Evolutionary conservation across 768 basidiomycete species (phyloP), one percentile per base, ranked within the genome.

Genomic region (Tricholoma sp.): DNA sequence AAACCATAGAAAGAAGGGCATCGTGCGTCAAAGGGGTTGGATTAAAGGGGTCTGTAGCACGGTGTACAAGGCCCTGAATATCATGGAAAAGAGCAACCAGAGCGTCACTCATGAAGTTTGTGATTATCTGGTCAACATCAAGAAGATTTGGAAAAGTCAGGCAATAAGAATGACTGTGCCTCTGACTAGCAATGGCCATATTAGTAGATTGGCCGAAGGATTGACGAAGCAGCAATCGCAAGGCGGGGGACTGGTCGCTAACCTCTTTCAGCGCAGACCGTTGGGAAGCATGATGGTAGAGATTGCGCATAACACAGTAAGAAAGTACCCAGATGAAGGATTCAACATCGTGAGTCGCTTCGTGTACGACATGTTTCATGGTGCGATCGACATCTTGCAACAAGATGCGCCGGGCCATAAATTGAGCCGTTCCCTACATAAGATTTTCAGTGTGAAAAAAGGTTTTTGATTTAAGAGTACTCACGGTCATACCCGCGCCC

Each of bases 271-370:
- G 49, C 31, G 49, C 49, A 17, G 49, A 50, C 33, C 15, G 28
- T 8, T n/a, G 8, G 29, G 49, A 50, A 50, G 32, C 32, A 5
- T 10, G 32, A 33, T 33, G 32, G 32, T 33, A 33, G 32, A 52
- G 31, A 18, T 24, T 52, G 34, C 28, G 32, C 32, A 33, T 33
- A 31, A 54, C 53, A 20, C 31, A n/a, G 44, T 54, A 54, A 1
- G 41, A 15, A 4, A 54, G 41, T n/a, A 48, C 53, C 53, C 41
- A 54, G 29, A 54, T 20, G 24, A 54, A 54, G 17, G 53, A 54
- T 54, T 54, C 53, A 29, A 54, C n/a, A 31, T 54, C 53, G 42
- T 54, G 53, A 33, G 32, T 33, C 32, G 32, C 32, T 33, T 33
- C 32, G 6, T 34, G 28, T 8, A 42, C 53, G 24, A 17, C 32